phyloP scores from a whole-genome alignment of 495 filamentous ascomycete genomes.

The Annulohypoxylon bovei region DNA sequence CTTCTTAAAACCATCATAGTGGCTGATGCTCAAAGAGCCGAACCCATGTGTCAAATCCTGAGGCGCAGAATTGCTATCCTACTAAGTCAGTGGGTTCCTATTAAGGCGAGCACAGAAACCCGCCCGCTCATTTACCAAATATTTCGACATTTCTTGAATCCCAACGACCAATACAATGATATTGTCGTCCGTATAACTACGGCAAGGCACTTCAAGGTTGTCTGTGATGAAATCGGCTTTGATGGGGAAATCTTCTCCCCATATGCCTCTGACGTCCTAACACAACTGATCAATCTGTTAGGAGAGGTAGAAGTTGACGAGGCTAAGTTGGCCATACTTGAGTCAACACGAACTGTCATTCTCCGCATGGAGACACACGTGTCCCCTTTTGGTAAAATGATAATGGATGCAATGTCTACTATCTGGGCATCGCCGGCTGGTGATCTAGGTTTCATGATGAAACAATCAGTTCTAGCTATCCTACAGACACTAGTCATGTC shows the following conservation, averaged over 20 bases:
- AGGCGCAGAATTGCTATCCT: conserved; percentile 87
- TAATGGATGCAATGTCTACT: conserved; percentile 80
- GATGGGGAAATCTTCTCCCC: conserved; percentile 73
- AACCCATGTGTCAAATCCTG: conserved; percentile 84
- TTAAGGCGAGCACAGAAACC: conserved; percentile 72
- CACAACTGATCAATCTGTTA: conserved; percentile 75
- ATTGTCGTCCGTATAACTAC: conserved; percentile 91
- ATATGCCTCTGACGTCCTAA: conserved; percentile 74
- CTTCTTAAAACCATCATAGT: conserved; percentile 80
- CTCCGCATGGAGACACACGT: conserved; percentile 80
- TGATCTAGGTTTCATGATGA: conserved; percentile 82
- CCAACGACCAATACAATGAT: conserved; percentile 82
- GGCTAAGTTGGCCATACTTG: conserved; percentile 85
- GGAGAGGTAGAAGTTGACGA: conserved; percentile 84
- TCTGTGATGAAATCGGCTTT: conserved; percentile 89
- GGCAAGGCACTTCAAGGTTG: conserved; percentile 79
- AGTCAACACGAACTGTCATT: conserved; percentile 83
- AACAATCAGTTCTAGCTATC: conserved; percentile 88
- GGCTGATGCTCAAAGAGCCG: conserved; percentile 78
- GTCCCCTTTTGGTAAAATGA: conserved; percentile 77
- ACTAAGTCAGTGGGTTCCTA: conserved; percentile 86
- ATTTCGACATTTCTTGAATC: conserved; percentile 86
- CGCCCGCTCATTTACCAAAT: conserved; percentile 84
- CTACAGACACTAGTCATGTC: conserved; percentile 80
- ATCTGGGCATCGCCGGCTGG: conserved; percentile 82